Base-by-base conservation (phyloP, 495 filamentous ascomycete species). In the Daldinia caldariorum region DNA sequence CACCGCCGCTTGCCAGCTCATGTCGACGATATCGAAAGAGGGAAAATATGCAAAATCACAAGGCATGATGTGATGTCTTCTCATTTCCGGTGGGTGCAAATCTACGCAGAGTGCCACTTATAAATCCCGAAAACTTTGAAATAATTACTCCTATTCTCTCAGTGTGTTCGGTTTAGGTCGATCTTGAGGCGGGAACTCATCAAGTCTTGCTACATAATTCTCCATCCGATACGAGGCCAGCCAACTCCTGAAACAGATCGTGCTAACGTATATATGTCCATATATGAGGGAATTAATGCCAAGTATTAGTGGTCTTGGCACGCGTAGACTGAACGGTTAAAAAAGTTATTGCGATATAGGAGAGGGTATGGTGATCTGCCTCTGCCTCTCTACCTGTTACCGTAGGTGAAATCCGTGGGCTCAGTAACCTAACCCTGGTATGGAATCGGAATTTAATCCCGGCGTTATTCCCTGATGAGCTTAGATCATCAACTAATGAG, bases 401-500 rank as follows among this genome's bases (percentile, higher is more conserved):
- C 7, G 9, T 47, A 22, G 18, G 10, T 47, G 18, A 47, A 47
- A 47, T 9, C 43, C 43, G 9, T 22, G 43, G 18, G 9, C 10
- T 47, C 20, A 1, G 18, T 22, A 47, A 7, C 34, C 34, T 34
- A 34, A 34, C 34, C 26, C 1, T 35, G 16, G 8, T 10, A 22
- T 22, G 43, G 43, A 22, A 47, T 22, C 22, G 43, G 43, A 10
- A 47, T 47, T 47, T 47, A 47, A 47, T 47, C 43, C 43, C 43
- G 43, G 20, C 3, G 43, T 47, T 47, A 47, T 47, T 47, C 18
- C 18, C 43, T 8, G 18, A 22, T 13, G 0, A 3, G 3, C 43
- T 47, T 22, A 47, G 43, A 47, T 47, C 26, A 26, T 26, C 26
- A 18, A 47, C 10, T 3, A 22, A 47, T 47, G 18, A 47, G 43